These are phyloP conservation scores for Aspergillus indologenus DNA, from an alignment of 495 filamentous ascomycete species.

Conservation along the genomic window DNA sequence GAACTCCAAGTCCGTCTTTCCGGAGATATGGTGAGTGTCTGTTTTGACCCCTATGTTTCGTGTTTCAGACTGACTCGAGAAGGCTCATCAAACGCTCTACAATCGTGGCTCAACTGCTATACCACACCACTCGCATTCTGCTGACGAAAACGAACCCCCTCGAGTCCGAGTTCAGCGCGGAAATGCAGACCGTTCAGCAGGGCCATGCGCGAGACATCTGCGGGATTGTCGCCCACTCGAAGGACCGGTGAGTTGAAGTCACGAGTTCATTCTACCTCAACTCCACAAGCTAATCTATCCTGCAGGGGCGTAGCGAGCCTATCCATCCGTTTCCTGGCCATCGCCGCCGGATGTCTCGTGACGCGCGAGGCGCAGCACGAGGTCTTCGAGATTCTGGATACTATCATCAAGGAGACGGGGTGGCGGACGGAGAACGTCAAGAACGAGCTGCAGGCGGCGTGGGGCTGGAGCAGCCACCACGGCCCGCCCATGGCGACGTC, in stretches of 20 bases:
- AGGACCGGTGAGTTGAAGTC: constrained; percentile 63
- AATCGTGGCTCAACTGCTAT: constrained; percentile 82
- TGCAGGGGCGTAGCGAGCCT: constrained; percentile 69
- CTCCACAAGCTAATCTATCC: constrained; percentile 16
- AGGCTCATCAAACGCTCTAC: constrained; percentile 82
- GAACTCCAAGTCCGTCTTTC: constrained; percentile 69
- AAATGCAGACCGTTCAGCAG: constrained; percentile 66
- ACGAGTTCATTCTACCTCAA: background rate
- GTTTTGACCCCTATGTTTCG: background rate
- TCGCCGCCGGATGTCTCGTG: constrained; percentile 72
- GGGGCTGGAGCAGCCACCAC: constrained; percentile 64
- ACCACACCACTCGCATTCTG: constrained; percentile 78
- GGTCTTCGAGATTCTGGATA: constrained; percentile 71
- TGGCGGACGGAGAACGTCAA: constrained; percentile 71
- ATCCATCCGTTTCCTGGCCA: constrained; percentile 71
- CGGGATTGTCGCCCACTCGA: constrained; percentile 80
- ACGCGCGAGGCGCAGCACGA: constrained; percentile 75
- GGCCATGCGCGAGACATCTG: constrained; percentile 78
- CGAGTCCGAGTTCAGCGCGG: constrained; percentile 46
- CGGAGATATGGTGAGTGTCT: constrained; percentile 74
- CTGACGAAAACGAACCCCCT: constrained; percentile 78
- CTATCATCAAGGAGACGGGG: constrained; percentile 71
- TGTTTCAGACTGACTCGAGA: constrained; percentile 13
- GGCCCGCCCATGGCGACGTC: constrained; percentile 18
- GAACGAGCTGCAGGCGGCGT: constrained; percentile 65